Base-by-base conservation (phyloP, 805 yeast genomes). In the Starmerella bombicola region DNA sequence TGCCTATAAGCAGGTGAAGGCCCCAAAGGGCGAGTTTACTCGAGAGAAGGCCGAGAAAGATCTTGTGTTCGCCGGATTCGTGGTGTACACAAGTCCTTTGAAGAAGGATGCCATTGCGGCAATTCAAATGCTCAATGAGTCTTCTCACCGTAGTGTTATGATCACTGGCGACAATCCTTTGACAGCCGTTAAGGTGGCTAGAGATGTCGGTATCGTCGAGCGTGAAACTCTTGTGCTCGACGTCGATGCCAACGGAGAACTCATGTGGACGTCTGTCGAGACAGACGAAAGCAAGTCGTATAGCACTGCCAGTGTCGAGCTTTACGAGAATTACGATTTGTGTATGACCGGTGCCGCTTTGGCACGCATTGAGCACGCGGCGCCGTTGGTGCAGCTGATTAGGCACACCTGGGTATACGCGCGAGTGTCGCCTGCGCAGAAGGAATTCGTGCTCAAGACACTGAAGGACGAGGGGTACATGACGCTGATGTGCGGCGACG, bases 401-500 rank as follows among this genome's bases (percentile, higher is more conserved):
- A 78, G 81, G 58, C 83, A 84, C 61, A 78, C 96, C 15, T 91
- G 96, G 96, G 82, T 91, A 35, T 91, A 83, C 58, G 96, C 98
- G 33, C 80, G 98, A 66, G 97, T 91, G 24, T 88, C 97, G 5
- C 98, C 98, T 30, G 57, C 80, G 20, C 98, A 91, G 66, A 91
- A 91, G 65, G 98, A 91, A 63, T 84, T 80, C 51, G 77, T 91
- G 53, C 69, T 91, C 55, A 78, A 76, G 47, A 73, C 85, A 29
- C 73, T 83, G 60, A 91, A 88, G 61, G 78, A 75, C 47, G 71
- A 83, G 59, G 95, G 95, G 20, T 91, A 88, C 64, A 80, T 75
- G 57, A 91, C 97, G 19, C 71, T 91, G 54, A 91, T 91, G 98
- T 91, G 98, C 65, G 98, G 98, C 69, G 98, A 91, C 65, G 98